phyloP scores from a whole-genome alignment of 108 stramenopile species.

The Cyclotella cryptica region DNA sequence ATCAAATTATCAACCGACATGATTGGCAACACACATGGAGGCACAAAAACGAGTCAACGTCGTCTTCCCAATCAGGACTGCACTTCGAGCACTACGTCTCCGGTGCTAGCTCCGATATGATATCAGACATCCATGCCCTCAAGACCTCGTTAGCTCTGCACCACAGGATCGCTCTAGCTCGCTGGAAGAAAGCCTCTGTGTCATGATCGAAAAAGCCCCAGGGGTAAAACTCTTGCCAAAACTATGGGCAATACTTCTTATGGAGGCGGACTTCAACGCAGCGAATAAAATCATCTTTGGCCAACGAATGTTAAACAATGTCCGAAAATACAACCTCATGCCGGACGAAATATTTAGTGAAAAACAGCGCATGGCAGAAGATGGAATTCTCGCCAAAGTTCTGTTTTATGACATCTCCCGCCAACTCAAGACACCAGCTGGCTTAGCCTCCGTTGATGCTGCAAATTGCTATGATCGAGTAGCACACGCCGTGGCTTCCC shows the following conservation, averaged over 20 bases:
- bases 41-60: background rate
- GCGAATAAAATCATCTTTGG: constrained; percentile 19
- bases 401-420: constrained; percentile 1
- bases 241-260: constrained; percentile 27
- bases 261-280: constrained; percentile 40
- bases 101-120: background rate
- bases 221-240: constrained; percentile 4
- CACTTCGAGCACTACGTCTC: constrained; percentile 18
- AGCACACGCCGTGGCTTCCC: constrained; percentile 11
- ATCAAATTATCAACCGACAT: background rate
- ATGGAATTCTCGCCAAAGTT: constrained; percentile 11
- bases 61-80: constrained; percentile 20
- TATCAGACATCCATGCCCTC: constrained; percentile 15
- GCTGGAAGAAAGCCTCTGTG: constrained; percentile 16
- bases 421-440: background rate
- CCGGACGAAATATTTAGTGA: constrained; percentile 32
- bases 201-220: constrained; percentile 23
- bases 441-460: constrained; percentile 20
- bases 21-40: constrained; percentile 5
- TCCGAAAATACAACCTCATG: constrained; percentile 10
- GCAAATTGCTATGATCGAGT: constrained; percentile 25
- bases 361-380: constrained; percentile 13
- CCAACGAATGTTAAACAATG: constrained; percentile 24
- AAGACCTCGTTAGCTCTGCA: constrained; percentile 9
- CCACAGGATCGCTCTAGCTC: background rate